phyloP scores from a whole-genome alignment of 2,329 filamentous ascomycete species.

The Chalaropsis ovoidea region DNA sequence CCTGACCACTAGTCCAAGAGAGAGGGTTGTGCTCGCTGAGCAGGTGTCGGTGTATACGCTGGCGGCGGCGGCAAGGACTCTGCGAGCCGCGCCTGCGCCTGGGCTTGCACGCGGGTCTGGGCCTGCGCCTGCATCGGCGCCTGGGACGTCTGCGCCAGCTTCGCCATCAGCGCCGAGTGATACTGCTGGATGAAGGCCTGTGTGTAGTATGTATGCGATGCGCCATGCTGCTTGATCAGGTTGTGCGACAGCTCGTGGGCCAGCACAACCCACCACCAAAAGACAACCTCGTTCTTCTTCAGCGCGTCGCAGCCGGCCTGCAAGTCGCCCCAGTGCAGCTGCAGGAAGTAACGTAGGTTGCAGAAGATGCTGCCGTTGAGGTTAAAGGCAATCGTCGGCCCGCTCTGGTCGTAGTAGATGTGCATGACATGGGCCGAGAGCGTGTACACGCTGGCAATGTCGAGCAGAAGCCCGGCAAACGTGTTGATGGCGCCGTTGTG shows the following conservation, averaged over 20 bases:
- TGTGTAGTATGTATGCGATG: conserved; percentile 75
- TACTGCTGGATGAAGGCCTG: conserved; percentile 72
- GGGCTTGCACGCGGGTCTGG: not conserved
- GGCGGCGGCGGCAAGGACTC: conserved; percentile 14
- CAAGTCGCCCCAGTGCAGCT: conserved; percentile 56
- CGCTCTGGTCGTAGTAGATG: conserved; percentile 73
- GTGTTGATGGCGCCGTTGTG: conserved; percentile 54
- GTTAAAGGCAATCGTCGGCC: conserved; percentile 88
- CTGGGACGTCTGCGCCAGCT: conserved; percentile 33
- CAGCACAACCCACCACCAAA: conserved; percentile 92
- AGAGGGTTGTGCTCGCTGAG: not conserved
- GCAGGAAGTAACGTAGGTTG: conserved; percentile 78
- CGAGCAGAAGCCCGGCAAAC: conserved; percentile 60
- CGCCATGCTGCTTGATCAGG: conserved; percentile 65
- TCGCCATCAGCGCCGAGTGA: conserved; percentile 57
- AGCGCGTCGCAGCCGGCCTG: conserved; percentile 31
- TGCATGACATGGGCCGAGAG: conserved; percentile 61
- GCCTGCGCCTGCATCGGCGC: not conserved
- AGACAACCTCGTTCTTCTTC: conserved; percentile 47
- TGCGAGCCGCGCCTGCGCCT: not conserved
- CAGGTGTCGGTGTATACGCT: not conserved
- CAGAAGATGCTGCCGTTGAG: conserved; percentile 79
- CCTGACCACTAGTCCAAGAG: conserved; percentile 14
- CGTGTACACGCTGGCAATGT: conserved; percentile 62
- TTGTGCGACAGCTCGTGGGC: conserved; percentile 97